These are phyloP conservation scores for Tephrocybe sp. DNA, from an alignment of 768 basidiomycete species.

Conservation along the genomic window DNA sequence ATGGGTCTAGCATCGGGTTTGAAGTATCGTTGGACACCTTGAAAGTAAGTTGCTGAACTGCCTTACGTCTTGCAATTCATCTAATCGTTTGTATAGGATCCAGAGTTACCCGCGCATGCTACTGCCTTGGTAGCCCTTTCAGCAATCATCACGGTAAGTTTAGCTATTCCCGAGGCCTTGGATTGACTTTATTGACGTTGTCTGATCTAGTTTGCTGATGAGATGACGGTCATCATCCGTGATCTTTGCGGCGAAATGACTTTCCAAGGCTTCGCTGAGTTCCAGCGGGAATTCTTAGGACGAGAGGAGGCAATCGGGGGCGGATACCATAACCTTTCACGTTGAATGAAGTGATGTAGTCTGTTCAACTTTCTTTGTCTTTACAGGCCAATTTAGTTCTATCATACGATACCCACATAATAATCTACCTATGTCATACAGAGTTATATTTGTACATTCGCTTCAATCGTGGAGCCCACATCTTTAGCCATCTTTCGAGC, in stretches of 20 bases:
- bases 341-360: no score
- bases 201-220: conserved; percentile 33
- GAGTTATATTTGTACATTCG: no score
- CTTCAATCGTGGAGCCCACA: no score
- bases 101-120: conserved; percentile 41
- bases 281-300: conserved; percentile 35
- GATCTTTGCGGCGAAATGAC: conserved; percentile 40
- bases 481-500: no score
- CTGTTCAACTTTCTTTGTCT: no score
- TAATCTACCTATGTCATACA: no score
- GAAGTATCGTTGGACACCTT: conserved; percentile 37
- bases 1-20: conserved; percentile 40
- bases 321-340: conserved; percentile 8
- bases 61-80: background rate
- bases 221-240: conserved; percentile 34
- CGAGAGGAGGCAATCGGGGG: conserved; percentile 32
- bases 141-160: conserved; percentile 34
- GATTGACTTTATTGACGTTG: background rate
- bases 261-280: conserved; percentile 34
- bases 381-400: no score
- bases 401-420: no score
- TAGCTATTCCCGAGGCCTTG: background rate
- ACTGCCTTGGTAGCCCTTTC: conserved; percentile 41
- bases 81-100: conserved; percentile 27
- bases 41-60: conserved; percentile 24